phyloP scores from a whole-genome alignment of 805 yeast species.

The Pichia manshurica region DNA sequence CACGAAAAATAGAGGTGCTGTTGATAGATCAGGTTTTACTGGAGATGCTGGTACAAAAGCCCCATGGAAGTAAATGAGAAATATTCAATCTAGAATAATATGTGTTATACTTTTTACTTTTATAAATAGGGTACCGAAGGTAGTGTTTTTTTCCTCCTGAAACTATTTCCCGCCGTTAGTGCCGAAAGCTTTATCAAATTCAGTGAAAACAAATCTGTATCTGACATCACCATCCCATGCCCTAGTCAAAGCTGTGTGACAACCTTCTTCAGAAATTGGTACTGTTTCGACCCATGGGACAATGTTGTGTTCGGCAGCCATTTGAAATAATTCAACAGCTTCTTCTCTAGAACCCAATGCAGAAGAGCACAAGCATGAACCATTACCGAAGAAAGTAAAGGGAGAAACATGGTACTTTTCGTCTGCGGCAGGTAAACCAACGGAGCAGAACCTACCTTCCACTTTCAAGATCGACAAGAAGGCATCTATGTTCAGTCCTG shows the following conservation, averaged over 20 bases:
- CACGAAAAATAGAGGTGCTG: neutral
- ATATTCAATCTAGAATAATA: no score
- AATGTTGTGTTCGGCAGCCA: conserved; percentile 40
- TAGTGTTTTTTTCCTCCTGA: neutral
- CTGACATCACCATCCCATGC: conserved; percentile 44
- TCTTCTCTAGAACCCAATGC: conserved; percentile 44
- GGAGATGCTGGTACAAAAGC: no score
- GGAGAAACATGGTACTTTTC: conserved; percentile 44
- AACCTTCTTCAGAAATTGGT: conserved; percentile 40
- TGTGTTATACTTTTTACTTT: neutral
- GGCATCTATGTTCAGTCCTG: conserved; percentile 33
- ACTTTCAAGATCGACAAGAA: conserved; percentile 32
- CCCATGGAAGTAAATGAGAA: neutral
- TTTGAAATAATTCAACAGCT: conserved; percentile 38
- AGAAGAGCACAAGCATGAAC: conserved; percentile 40
- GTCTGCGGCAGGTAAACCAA: conserved; percentile 40
- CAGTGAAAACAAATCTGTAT: conserved; percentile 47
- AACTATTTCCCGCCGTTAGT: conserved; percentile 13
- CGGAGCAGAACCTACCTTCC: conserved; percentile 40
- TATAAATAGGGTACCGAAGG: neutral
- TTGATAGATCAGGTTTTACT: neutral
- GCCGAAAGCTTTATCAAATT: conserved; percentile 41
- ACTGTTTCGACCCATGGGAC: conserved; percentile 48
- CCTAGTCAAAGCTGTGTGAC: conserved; percentile 39
- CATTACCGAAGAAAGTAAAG: conserved; percentile 43